phyloP scores from a whole-genome alignment of 164 flowering plant species.

The Cinnamomum micranthum region DNA sequence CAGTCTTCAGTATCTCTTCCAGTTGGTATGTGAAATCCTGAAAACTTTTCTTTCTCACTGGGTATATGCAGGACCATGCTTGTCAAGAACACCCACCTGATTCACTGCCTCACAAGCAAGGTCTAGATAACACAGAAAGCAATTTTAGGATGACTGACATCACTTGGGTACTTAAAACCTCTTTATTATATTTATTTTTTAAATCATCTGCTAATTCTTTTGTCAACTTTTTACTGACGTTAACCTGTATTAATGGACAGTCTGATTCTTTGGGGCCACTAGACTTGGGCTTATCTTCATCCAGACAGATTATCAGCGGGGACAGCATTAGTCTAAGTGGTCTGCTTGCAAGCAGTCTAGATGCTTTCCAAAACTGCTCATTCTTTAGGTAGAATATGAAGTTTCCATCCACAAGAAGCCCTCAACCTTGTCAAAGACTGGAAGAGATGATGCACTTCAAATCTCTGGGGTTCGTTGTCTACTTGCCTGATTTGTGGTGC shows the following conservation, averaged over 20 bases:
- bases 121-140: constrained; percentile 32
- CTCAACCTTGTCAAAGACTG: background rate
- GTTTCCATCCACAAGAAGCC: constrained; percentile 6
- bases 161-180: constrained; percentile 48
- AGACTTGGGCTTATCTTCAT: constrained; percentile 47
- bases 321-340: constrained; percentile 38
- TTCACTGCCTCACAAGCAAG: constrained; percentile 18
- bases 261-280: constrained; percentile 62
- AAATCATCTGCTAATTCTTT: background rate
- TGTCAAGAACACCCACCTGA: constrained; percentile 33
- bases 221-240: background rate
- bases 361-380: constrained; percentile 24
- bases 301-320: constrained; percentile 27
- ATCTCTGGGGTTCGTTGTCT: background rate
- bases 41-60: background rate
- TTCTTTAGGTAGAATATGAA: constrained; percentile 6
- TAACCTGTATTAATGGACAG: constrained; percentile 28
- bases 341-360: constrained; percentile 29
- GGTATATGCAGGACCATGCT: constrained; percentile 28
- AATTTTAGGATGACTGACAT: constrained; percentile 55
- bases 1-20: background rate
- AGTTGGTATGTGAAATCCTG: background rate
- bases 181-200: background rate
- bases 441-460: background rate
- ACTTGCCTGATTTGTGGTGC: background rate